Evolutionary conservation across 192 early-diverging fungal species (phyloP), one percentile per base, ranked within the genome.

Genomic region (Coemansia sp.): DNA sequence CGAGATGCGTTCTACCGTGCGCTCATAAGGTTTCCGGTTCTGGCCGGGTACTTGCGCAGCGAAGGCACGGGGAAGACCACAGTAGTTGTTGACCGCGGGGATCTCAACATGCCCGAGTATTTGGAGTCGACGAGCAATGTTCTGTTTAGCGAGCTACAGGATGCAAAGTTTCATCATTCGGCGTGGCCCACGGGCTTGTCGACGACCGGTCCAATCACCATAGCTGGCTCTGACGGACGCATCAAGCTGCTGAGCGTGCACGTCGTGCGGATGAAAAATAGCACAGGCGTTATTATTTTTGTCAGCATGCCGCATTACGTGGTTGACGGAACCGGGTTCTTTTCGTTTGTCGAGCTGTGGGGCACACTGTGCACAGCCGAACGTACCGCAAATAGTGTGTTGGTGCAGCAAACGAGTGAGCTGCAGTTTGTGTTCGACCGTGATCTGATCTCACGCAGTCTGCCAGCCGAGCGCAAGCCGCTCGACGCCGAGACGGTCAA

Each of bases 21-120:
- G 14, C 77, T 80, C 0, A 8, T 20, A 34, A 51, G 58, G 25
- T 80, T 64, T 25, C 71, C 77, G 38, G 71, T 80, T 15, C 57
- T 74, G 4, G 68, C 67, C 8, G 77, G 77, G 2, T 57, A 60
- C 11, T 51, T 74, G 20, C 71, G 54, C 22, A 15, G 57, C 14
- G 68, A 70, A 1, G 57, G 57, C 21, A 20, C 25, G 1, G 71
- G 71, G 17, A 49, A 28, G 34, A 67, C 62, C 4, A 57, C 60
- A 10, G 62, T 80, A 0, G 71, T 71, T 0, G 42, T 80, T 23
- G 67, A 78, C 20, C 59, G 47, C 12, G 8, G 48, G 9, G 51
- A 69, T 17, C 67, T 78, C 15, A 78, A 78, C 23, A 78, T 78
- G 77, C 77, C 71, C 47, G 68, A 70, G 36, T 80, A 80, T 47